Evolutionary conservation across 225 moss, liverwort and hornwort genomes (phyloP), one percentile per base, ranked within the genome.

Genomic region (Physcomitrellopsis africana): DNA sequence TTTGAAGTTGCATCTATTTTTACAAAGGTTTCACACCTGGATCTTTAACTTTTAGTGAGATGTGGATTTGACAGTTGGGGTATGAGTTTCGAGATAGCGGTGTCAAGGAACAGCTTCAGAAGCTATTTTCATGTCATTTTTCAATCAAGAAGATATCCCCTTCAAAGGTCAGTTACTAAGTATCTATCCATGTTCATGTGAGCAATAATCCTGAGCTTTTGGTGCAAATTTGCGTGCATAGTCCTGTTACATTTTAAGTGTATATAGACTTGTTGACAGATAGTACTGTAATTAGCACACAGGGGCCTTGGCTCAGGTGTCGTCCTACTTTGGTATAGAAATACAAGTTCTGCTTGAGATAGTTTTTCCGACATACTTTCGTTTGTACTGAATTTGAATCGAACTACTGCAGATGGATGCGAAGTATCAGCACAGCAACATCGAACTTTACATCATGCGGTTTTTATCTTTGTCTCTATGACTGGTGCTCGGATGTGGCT

Each of bases 71-170:
- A 70, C 83, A 96, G 96, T 81, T 96, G 55, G 94, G 94, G 10
- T 96, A 96, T 65, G 96, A 96, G 65, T 96, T 96, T 78, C 86
- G 96, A 73, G 87, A 86, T 48, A 90, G 86, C 73, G 94, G 92
- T 73, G 96, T 84, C 67, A 86, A 87, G 47, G 96, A 94, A 60
- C 83, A 89, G 56, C 86, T 97, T 17, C 73, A 86, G 22, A 77
- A 92, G 43, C 70, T 94, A 8, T 92, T 91, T 81, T 83, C 83
- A 9, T 80, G 79, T 52, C 88, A 94, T 68, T 97, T 97, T 60
- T 68, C 77, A 54, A 88, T 92, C 9, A 97, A 92, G 77, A 91
- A 90, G 67, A 85, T 97, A 8, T 68, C 80, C 17, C 96, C 91
- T 87, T 72, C 92, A 18, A 97, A 97, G 93, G 96, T 91, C 56